Percentiles rank a stretch among this genome's conserved stretches.
Conservation (phyloP, 495 filamentous ascomycete genomes). For the Xylaria bambusicola region DNA sequence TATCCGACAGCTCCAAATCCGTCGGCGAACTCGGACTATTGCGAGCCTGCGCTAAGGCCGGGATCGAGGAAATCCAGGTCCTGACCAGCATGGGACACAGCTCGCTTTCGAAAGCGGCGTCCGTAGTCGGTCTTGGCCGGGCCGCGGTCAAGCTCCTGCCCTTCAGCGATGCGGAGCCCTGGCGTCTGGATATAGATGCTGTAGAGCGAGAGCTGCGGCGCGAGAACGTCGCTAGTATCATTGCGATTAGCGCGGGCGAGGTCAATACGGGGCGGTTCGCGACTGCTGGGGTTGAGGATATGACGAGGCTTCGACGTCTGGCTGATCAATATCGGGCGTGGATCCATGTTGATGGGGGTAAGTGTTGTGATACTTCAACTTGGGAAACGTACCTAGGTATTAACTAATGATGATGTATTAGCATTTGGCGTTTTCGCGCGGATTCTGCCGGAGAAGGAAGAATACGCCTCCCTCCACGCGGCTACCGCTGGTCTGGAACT, state of each 20-base stretch:
- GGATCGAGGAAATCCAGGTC: constrained; percentile 68
- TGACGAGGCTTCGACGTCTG: constrained; percentile 64
- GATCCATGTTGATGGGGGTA: constrained; percentile 86
- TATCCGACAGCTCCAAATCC: constrained; percentile 33
- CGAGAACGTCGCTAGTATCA: constrained; percentile 63
- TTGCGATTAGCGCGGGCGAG: constrained; percentile 80
- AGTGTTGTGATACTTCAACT: background rate
- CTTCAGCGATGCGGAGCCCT: constrained; percentile 52
- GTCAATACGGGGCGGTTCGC: constrained; percentile 90
- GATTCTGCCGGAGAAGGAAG: constrained; percentile 56
- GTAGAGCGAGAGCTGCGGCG: constrained; percentile 51
- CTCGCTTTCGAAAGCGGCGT: constrained; percentile 78
- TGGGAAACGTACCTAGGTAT: constrained; percentile 5
- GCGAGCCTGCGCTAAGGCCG: constrained; percentile 62
- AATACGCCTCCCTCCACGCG: constrained; percentile 59
- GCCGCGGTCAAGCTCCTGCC: constrained; percentile 62
- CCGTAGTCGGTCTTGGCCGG: constrained; percentile 78
- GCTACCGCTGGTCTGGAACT: constrained; percentile 71
- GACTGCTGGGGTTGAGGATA: constrained; percentile 57
- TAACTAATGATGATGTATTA: constrained; percentile 22
- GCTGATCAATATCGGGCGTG: constrained; percentile 78
- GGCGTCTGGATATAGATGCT: constrained; percentile 66
- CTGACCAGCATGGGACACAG: constrained; percentile 83
- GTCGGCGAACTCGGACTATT: constrained; percentile 72
- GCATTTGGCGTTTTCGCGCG: constrained; percentile 87